Evolutionary conservation across 495 filamentous ascomycete genomes (phyloP).

Genomic region (Bacidia gigantensis): DNA sequence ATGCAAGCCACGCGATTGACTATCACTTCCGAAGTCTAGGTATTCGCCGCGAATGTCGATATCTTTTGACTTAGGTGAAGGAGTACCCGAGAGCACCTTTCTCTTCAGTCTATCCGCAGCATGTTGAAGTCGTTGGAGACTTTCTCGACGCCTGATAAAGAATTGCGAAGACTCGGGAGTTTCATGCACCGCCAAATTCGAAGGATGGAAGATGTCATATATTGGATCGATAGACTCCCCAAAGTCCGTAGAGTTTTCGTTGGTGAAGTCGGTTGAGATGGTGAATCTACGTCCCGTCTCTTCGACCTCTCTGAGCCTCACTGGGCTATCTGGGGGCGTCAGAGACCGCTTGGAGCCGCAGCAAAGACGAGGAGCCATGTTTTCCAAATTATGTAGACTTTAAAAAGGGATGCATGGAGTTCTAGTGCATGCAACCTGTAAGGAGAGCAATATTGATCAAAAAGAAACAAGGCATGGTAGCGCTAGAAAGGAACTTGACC

Average conservation of each 20-base stretch:
- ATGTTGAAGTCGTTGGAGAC: slow-evolving; percentile 2
- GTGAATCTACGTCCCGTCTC: slow-evolving; percentile 8
- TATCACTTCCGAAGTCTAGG: background rate
- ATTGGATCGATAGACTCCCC: background rate
- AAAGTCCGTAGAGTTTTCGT: background rate
- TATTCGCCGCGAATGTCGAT: background rate
- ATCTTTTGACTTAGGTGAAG: slow-evolving; percentile 4
- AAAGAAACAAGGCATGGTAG: no score
- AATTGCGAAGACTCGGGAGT: background rate
- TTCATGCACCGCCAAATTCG: background rate
- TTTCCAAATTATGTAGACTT: background rate
- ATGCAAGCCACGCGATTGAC: background rate
- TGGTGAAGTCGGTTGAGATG: slow-evolving; percentile 4
- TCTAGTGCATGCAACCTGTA: background rate
- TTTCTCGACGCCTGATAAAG: background rate
- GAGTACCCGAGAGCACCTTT: slow-evolving; percentile 6
- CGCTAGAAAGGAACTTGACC: no score
- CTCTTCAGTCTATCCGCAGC: slow-evolving; percentile 10
- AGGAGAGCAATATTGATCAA: background rate
- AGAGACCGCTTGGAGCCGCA: slow-evolving; percentile 7
- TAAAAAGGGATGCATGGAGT: background rate
- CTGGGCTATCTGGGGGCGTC: slow-evolving; percentile 8
- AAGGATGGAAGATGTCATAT: background rate
- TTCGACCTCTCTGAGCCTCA: slow-evolving; percentile 3
- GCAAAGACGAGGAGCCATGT: slow-evolving; percentile 11